Evolutionary conservation across 2,329 filamentous ascomycete genomes (phyloP), one percentile per base, ranked within the genome.

Genomic region (Nemania diffusa): DNA sequence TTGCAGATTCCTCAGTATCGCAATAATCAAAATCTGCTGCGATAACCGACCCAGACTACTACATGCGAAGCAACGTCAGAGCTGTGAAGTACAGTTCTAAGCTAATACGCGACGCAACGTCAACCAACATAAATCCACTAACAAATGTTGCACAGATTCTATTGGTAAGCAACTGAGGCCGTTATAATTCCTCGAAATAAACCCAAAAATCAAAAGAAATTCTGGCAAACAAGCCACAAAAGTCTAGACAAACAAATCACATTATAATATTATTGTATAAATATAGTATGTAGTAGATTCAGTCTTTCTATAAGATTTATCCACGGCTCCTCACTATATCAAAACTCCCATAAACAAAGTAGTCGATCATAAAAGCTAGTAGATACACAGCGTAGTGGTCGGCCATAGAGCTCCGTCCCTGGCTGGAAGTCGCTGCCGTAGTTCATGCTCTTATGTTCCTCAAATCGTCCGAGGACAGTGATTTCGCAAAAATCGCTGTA

Each of bases 361-460:
- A 90, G 77, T 74, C 85, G 88, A 78, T 94, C 91, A 71, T 94
- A 94, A 72, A 94, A 94, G 76, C 91, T 94, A 0, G 90, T 93
- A 24, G 90, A 92, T 1, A 93, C 82, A 72, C 89, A 86, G 22
- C 82, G 72, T 40, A 84, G 63, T 6, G 80, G 64, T 74, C 76
- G 55, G 70, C 72, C 59, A 75, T 73, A 6, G 60, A 58, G 26
- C 64, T 73, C 73, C 7, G 71, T 69, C 4, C 72, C 74, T 1
- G 84, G 84, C 71, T 87, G 84, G 65, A 89, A 87, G 79, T 94
- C 94, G 73, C 91, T 92, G 6, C 91, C 94, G 78, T 98, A 98
- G 75, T 97, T 97, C 93, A 97, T 97, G 78, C 93, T 97, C 80
- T 92, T 84, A 77, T 97, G 94, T 76, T 95, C 92, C 72, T 93